Evolutionary conservation across 768 basidiomycete species (phyloP).

Genomic region (Wakefieldia striispora): DNA sequence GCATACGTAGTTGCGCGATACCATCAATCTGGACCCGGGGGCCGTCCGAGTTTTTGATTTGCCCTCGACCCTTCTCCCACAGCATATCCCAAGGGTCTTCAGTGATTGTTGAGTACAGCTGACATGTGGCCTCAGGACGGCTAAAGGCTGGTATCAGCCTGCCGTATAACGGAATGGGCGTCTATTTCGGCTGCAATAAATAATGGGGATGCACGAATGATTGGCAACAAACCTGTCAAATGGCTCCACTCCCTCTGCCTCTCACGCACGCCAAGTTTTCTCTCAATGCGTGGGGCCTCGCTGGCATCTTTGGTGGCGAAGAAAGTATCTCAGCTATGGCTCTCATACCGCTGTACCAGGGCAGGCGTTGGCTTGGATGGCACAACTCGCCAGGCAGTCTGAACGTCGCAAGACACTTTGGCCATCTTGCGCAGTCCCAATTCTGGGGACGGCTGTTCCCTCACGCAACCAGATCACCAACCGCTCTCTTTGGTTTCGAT

Average conservation of each 20-base stretch:
- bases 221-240: not conserved
- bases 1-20: too few relatives aligned
- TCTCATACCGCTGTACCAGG: constrained; percentile 28
- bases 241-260: constrained; percentile 15
- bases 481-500: constrained; percentile 24
- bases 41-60: too few relatives aligned
- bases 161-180: too few relatives aligned
- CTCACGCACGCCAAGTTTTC: constrained; percentile 11
- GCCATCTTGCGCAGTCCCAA: constrained; percentile 23
- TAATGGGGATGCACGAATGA: not conserved
- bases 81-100: too few relatives aligned
- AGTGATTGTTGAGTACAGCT: too few relatives aligned
- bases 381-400: constrained; percentile 35
- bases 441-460: constrained; percentile 29
- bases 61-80: too few relatives aligned
- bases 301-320: constrained; percentile 35
- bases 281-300: constrained; percentile 31
- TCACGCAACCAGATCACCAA: constrained; percentile 18
- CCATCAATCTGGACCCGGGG: too few relatives aligned
- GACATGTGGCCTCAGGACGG: too few relatives aligned
- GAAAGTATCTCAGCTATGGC: constrained; percentile 31
- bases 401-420: constrained; percentile 28
- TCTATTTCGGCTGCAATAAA: too few relatives aligned
- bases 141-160: too few relatives aligned
- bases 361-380: constrained; percentile 34